Conservation (phyloP, 495 filamentous ascomycete genomes). For the Talaromyces stipitatus region DNA sequence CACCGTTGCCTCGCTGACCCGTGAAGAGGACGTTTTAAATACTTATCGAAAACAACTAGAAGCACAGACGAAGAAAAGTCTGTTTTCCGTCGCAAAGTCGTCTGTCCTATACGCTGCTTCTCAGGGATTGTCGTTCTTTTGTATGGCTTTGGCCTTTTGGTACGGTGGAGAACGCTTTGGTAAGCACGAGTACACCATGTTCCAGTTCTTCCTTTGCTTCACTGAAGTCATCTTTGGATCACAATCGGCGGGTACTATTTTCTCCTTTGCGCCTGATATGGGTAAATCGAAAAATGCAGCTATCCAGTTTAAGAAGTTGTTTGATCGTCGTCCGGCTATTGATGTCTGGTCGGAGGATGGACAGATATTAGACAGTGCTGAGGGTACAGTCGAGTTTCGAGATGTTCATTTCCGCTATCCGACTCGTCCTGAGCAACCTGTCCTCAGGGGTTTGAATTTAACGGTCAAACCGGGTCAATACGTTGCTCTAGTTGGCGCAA, state of each 20-base stretch:
- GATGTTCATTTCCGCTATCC: conserved; percentile 80
- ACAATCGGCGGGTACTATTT: conserved; percentile 79
- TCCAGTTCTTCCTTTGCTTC: conserved; percentile 84
- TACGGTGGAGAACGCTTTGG: conserved; percentile 78
- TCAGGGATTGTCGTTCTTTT: conserved; percentile 73
- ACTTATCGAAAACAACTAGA: conserved; percentile 65
- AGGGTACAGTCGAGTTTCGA: conserved; percentile 68
- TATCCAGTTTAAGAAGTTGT: conserved; percentile 64
- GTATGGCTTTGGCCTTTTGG: conserved; percentile 88
- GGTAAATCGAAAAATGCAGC: conserved; percentile 81
- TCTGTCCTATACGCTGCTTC: conserved; percentile 71
- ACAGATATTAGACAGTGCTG: conserved; percentile 44
- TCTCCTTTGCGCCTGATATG: conserved; percentile 82
- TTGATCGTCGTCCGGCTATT: conserved; percentile 69
- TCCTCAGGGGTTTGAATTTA: conserved; percentile 66
- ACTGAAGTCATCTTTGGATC: conserved; percentile 71
- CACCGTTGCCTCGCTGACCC: conserved; percentile 83
- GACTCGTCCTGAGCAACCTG: conserved; percentile 69
- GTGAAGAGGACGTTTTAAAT: conserved; percentile 69
- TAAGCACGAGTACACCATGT: conserved; percentile 59
- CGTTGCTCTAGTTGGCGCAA: conserved; percentile 73
- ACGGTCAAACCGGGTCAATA: conserved; percentile 69
- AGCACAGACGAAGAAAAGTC: conserved; percentile 49
- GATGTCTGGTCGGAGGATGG: conserved; percentile 79
- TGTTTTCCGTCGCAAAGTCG: conserved; percentile 59